phyloP scores from a whole-genome alignment of 1,284 basidiomycete species.

The Pyrrhoderma noxium region DNA sequence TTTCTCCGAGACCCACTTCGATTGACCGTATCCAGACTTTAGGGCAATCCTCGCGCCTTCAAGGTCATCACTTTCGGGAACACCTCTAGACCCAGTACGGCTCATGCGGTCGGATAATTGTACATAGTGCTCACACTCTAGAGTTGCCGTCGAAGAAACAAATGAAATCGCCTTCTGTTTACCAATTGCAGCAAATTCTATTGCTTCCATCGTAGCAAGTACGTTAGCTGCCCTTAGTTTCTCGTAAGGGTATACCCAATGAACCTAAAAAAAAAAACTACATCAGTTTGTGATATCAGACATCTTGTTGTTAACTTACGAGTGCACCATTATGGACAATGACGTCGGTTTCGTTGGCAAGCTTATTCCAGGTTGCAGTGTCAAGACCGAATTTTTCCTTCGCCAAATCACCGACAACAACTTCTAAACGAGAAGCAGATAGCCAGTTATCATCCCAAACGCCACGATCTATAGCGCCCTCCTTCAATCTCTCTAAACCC shows the following conservation, averaged over 20 bases:
- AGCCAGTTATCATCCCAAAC: slow-evolving; percentile 94
- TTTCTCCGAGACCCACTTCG: slow-evolving; percentile 98
- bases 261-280: slow-evolving; percentile 52
- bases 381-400: slow-evolving; percentile 73
- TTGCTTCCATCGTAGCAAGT: slow-evolving; percentile 76
- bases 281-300: not conserved
- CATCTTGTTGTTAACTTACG: slow-evolving; percentile 41
- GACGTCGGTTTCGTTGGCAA: slow-evolving; percentile 75
- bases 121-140: slow-evolving; percentile 90
- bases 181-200: slow-evolving; percentile 70
- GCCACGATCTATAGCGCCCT: slow-evolving; percentile 77
- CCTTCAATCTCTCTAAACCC: slow-evolving; percentile 67
- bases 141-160: slow-evolving; percentile 89
- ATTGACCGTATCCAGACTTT: slow-evolving; percentile 93
- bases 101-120: slow-evolving; percentile 72
- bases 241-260: slow-evolving; percentile 99
- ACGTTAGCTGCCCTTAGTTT: slow-evolving; percentile 91
- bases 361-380: slow-evolving; percentile 55
- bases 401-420: slow-evolving; percentile 85
- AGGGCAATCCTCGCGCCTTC: slow-evolving; percentile 75
- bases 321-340: slow-evolving; percentile 95
- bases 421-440: slow-evolving; percentile 60
- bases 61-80: slow-evolving; percentile 88
- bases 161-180: slow-evolving; percentile 86
- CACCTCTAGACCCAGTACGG: slow-evolving; percentile 48